These are phyloP conservation scores for Tothia fuscella DNA, from an alignment of 2,329 filamentous ascomycete species.

Conservation along the genomic window DNA sequence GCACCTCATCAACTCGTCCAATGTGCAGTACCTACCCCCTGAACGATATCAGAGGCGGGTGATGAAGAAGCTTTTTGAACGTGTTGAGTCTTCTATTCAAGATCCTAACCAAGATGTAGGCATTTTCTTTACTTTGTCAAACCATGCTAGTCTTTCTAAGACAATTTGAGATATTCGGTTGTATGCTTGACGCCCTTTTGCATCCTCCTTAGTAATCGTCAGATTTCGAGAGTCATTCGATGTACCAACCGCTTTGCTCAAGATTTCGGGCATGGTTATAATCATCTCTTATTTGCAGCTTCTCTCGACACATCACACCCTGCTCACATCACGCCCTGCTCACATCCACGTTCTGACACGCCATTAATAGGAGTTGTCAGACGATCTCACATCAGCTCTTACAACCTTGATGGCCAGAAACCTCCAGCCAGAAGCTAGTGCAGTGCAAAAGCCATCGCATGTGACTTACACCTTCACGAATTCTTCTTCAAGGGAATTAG, in stretches of 20 bases:
- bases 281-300: no score
- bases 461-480: conserved; percentile 53
- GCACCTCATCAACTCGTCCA: conserved; percentile 51
- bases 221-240: no score
- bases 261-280: no score
- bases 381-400: conserved; percentile 62
- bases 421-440: conserved; percentile 49
- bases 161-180: no score
- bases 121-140: background rate
- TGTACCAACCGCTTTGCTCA: no score
- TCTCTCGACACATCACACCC: no score
- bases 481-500: background rate
- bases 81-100: conserved; percentile 61
- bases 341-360: no score
- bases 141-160: background rate
- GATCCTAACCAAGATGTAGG: conserved; percentile 81
- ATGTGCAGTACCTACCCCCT: conserved; percentile 48
- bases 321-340: no score
- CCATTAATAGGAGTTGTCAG: conserved; percentile 72
- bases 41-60: conserved; percentile 57
- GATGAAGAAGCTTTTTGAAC: conserved; percentile 58
- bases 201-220: no score
- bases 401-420: conserved; percentile 52
- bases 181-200: no score
- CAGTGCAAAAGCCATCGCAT: conserved; percentile 60